Percentiles rank a stretch among this genome's conserved stretches.
These are phyloP conservation scores for Cicer yamashitae DNA, from an alignment of 306 rosid species.

Conservation along the genomic window DNA sequence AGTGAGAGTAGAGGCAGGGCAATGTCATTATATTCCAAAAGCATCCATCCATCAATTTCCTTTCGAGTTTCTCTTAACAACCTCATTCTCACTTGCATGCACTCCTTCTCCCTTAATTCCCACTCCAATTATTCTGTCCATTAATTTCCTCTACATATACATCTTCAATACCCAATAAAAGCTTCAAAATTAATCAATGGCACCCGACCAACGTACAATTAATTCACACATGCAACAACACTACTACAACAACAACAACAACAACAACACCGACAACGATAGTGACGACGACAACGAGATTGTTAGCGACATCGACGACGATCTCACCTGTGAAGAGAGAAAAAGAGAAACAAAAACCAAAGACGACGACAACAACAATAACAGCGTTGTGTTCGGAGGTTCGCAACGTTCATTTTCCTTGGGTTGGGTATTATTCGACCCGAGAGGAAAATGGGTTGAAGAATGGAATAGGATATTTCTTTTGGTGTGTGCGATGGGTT, in stretches of 20 bases:
- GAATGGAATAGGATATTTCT: constrained; percentile 89
- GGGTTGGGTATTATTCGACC: constrained; percentile 52
- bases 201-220: constrained; percentile 23
- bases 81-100: constrained; percentile 12
- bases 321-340: background rate
- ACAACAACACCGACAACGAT: constrained; percentile 38
- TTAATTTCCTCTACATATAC: background rate
- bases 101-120: background rate
- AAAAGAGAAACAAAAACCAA: background rate
- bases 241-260: background rate
- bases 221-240: constrained; percentile 45
- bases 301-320: constrained; percentile 3
- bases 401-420: constrained; percentile 34
- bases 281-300: background rate
- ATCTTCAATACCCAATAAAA: background rate
- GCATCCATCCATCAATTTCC: constrained; percentile 3
- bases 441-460: constrained; percentile 69
- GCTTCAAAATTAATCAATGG: constrained; percentile 47
- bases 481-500: constrained; percentile 68
- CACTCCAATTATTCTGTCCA: background rate
- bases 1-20: constrained; percentile 17
- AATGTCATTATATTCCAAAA: constrained; percentile 18
- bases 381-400: background rate
- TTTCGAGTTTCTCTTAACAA: background rate
- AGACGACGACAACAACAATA: background rate